Base-by-base conservation (phyloP, 306 rosid species). In the Dryas alaskensis region DNA sequence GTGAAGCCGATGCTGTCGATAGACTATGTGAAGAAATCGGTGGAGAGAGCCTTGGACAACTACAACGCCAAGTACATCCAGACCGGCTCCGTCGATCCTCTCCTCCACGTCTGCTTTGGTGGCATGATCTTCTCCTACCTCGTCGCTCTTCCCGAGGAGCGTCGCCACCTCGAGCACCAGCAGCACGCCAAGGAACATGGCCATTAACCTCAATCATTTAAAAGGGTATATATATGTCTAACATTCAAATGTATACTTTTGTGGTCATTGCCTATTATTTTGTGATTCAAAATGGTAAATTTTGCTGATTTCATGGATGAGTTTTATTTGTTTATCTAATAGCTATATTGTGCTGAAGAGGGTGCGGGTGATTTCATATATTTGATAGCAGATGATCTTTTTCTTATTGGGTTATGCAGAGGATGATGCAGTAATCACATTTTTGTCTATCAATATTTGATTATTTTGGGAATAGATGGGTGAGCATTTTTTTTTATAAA, bases 61-160 rank as follows among this genome's bases (percentile, higher is more conserved):
- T 93, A 91, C 81, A 12, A 78, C 43, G 90, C 80, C 45, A 91
- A 93, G 84, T 93, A 89, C 85, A 93, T 93, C 77, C 84, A 89
- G 62, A 89, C 97, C 11, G 60, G 65, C 69, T 91, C 98, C 10
- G 13, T 73, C 14, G 89, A 85, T 0, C 89, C 89, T 2, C 72
- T 90, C 37, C 70, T 13, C 69, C 98, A 93, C 72, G 84, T 93
- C 60, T 85, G 90, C 88, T 86, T 69, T 13, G 96, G 97, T 0
- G 98, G 98, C 7, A 86, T 90, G 93, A 54, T 81, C 71, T 85
- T 93, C 58, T 90, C 96, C 43, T 93, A 89, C 81, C 86, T 90
- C 59, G 79, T 93, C 53, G 89, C 84, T 6, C 97, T 93, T 57
- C 96, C 96, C 2, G 83, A 87, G 54, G 96, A 93, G 80, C 92